Evolutionary conservation across 2,329 filamentous ascomycete species (phyloP).

Genomic region (Zymoseptoria pseudotritici): DNA sequence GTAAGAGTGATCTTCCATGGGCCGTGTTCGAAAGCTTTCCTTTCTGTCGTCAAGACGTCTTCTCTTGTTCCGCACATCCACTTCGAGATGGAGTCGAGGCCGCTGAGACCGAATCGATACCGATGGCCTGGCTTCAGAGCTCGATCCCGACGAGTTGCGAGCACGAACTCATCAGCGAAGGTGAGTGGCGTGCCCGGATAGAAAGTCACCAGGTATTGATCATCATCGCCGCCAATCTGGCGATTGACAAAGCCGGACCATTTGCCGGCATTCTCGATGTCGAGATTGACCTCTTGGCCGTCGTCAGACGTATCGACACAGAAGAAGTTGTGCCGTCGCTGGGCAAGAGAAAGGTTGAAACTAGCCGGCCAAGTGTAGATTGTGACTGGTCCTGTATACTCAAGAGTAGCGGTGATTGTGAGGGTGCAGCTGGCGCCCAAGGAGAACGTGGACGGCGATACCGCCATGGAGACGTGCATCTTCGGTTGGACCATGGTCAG

Average conservation of each 20-base stretch:
- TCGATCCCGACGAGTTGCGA: neutral
- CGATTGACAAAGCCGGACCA: neutral
- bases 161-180: neutral
- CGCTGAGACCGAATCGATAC: constrained; percentile 1
- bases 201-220: constrained; percentile 1
- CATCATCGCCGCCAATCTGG: neutral
- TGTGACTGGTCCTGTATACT: constrained; percentile 11
- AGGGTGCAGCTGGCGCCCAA: neutral
- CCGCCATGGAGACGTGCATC: neutral
- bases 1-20: neutral
- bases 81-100: neutral
- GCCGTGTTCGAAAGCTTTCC: neutral
- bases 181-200: neutral
- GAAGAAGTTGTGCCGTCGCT: constrained; percentile 7
- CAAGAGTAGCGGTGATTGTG: neutral
- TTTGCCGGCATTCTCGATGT: neutral
- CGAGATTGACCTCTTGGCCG: neutral
- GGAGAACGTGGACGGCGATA: neutral
- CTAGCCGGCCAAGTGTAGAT: constrained; percentile 11
- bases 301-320: constrained; percentile 5
- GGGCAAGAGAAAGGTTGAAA: constrained; percentile 8
- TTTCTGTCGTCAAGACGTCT: neutral
- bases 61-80: neutral
- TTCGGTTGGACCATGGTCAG: neutral
- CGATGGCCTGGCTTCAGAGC: constrained; percentile 3